phyloP scores from a whole-genome alignment of 140 eudicot species.

The Ambrosia hybrid region DNA sequence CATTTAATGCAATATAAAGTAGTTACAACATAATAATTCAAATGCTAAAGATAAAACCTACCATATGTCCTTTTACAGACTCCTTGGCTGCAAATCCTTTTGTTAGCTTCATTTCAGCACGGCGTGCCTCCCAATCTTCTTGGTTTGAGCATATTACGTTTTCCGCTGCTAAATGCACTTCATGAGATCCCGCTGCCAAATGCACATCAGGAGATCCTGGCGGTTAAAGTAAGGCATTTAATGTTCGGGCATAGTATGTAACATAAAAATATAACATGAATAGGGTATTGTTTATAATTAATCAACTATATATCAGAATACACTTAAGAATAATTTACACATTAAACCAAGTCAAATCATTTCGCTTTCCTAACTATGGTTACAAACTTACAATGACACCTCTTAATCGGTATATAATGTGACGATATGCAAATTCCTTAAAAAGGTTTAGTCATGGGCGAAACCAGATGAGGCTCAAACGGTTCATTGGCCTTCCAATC shows the following conservation, averaged over 20 bases:
- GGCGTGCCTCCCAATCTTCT: conserved; percentile 74
- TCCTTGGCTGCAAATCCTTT: conserved; percentile 95
- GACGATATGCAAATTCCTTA: not conserved
- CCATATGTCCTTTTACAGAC: conserved; percentile 94
- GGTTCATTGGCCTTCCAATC: not conserved
- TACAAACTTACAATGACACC: no score
- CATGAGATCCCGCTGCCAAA: conserved; percentile 54
- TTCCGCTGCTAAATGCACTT: conserved; percentile 44
- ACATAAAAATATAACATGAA: no score
- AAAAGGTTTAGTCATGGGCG: not conserved
- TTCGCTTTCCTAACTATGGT: no score
- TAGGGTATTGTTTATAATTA: no score
- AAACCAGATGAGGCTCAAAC: not conserved
- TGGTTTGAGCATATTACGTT: conserved; percentile 65
- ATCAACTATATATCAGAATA: no score
- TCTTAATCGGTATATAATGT: not conserved
- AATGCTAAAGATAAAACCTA: conserved; percentile 38
- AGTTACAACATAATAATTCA: not conserved
- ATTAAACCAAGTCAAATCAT: no score
- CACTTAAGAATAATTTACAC: no score
- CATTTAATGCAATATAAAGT: not conserved
- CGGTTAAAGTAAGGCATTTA: not conserved
- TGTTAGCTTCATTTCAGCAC: conserved; percentile 84
- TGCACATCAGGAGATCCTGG: not conserved
- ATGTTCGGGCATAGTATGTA: not conserved